These are phyloP conservation scores for Clavariopsis aquatica DNA, from an alignment of 495 filamentous ascomycete genomes.

Conservation along the genomic window DNA sequence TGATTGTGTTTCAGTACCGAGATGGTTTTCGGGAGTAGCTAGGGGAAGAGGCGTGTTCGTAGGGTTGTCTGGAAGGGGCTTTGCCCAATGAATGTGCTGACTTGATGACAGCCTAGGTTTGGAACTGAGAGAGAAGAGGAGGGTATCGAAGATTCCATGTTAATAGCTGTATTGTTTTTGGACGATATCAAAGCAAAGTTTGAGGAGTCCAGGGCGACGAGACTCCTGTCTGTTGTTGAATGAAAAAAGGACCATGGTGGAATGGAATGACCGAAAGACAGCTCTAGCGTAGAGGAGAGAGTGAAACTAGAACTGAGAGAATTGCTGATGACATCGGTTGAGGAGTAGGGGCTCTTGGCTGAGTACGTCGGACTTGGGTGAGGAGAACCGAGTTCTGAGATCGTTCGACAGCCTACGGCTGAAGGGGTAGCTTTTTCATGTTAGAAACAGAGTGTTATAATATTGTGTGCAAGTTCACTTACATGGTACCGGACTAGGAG, in stretches of 20 bases:
- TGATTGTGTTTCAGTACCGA: slow-evolving; percentile 5
- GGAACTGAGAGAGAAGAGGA: slow-evolving; percentile 32
- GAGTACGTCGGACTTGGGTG: slow-evolving; percentile 22
- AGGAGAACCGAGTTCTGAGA: slow-evolving; percentile 30
- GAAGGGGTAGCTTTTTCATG: slow-evolving; percentile 30
- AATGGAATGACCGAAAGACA: too few species aligned
- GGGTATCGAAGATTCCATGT: slow-evolving; percentile 14
- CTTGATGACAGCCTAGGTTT: slow-evolving; percentile 24
- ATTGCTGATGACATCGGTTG: too few species aligned
- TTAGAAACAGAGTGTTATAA: slow-evolving; percentile 8
- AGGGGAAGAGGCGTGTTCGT: slow-evolving; percentile 1
- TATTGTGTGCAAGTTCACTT: slow-evolving; percentile 6
- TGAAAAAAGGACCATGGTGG: too few species aligned
- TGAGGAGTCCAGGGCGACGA: too few species aligned
- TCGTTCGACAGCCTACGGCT: slow-evolving; percentile 27
- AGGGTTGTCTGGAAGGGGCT: slow-evolving; percentile 10
- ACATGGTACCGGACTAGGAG: slow-evolving; percentile 30
- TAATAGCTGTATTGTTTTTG: not conserved
- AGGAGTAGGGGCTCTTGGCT: slow-evolving; percentile 11
- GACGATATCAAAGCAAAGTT: too few species aligned
- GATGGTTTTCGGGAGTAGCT: slow-evolving; percentile 3
- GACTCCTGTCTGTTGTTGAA: too few species aligned
- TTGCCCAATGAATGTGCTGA: slow-evolving; percentile 27
- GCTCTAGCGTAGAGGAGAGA: too few species aligned
- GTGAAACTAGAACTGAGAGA: too few species aligned